Evolutionary conservation across 2,329 filamentous ascomycete species (phyloP), one percentile per base, ranked within the genome.

Genomic region (Aspergillus phoenicis): DNA sequence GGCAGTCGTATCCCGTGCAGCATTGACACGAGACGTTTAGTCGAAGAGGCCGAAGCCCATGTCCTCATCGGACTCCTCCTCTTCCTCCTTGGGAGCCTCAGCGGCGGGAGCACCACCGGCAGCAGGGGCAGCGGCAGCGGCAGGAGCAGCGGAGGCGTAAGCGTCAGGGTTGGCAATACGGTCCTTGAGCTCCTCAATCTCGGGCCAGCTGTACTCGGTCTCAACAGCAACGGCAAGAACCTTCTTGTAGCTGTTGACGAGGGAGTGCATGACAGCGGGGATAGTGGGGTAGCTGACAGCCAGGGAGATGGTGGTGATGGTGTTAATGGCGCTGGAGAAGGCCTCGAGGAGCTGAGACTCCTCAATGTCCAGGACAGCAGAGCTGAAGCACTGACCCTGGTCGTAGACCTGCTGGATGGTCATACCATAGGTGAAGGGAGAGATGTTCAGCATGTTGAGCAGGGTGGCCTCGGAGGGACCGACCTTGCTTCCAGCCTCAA

Each of bases 401-500:
- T 99, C 93, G 87, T 99, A 99, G 82, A 99, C 93, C 87, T 98
- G 94, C 68, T 87, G 72, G 75, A 99, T 89, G 80, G 90, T 91
- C 91, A 99, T 96, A 85, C 95, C 95, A 85, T 98, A 99, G 79
- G 93, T 97, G 88, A 97, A 97, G 81, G 93, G 93, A 72, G 95
- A 98, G 87, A 99, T 99, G 90, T 97, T 98, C 80, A 99, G 85
- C 94, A 99, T 91, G 91, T 99, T 99, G 76, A 99, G 90, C 72
- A 99, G 88, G 78, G 94, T 97, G 72, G 95, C 95, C 87, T 99
- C 95, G 79, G 95, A 99, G 78, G 95, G 89, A 82, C 96, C 95
- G 86, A 99, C 96, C 88, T 97, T 98, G 86, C 60, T 85, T 73
- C 89, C 89, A 70, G 91, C 87, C 86, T 97, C 93, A 77, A 98